Evolutionary conservation across 192 early-diverging fungal species (phyloP).

Genomic region (Coemansia sp.): DNA sequence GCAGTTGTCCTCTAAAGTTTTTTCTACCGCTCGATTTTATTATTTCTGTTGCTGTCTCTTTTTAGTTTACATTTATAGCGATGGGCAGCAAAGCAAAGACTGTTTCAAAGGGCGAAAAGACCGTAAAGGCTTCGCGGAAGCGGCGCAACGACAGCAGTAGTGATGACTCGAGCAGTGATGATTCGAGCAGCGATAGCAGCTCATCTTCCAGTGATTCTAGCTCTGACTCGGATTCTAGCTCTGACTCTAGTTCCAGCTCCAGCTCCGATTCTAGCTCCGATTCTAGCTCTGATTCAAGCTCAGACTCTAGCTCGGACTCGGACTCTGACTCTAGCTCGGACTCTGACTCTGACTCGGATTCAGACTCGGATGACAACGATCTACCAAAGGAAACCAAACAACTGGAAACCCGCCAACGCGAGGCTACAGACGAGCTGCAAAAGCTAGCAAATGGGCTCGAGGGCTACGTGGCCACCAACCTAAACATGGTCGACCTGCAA

Average conservation of each 20-base stretch:
- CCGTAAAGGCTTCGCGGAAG: background rate
- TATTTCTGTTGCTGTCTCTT: too few species aligned
- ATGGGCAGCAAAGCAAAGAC: background rate
- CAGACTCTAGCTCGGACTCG: constrained; percentile 1
- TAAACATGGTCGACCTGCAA: constrained; percentile 29
- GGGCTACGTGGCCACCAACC: constrained; percentile 36
- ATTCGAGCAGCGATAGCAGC: constrained; percentile 4
- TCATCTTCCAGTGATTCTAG: constrained; percentile 6
- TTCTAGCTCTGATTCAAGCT: constrained; percentile 6
- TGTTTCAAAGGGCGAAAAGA: background rate
- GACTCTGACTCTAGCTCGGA: constrained; percentile 2
- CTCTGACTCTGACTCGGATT: constrained; percentile 12
- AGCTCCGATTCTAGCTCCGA: constrained; percentile 7
- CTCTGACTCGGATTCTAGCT: background rate
- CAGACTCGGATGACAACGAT: constrained; percentile 2
- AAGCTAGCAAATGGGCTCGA: constrained; percentile 12
- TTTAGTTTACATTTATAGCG: background rate
- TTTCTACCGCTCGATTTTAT: too few species aligned
- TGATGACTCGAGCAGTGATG: background rate
- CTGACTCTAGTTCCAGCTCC: background rate
- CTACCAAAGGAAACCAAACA: constrained; percentile 12
- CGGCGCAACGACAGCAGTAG: constrained; percentile 1
- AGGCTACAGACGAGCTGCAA: constrained; percentile 10
- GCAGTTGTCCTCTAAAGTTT: too few species aligned
- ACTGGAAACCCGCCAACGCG: constrained; percentile 15